Percentiles rank a stretch among this genome's conserved stretches.
Evolutionary conservation across 805 yeast species (phyloP).

Genomic region (Alloascoidea hylecoeti): DNA sequence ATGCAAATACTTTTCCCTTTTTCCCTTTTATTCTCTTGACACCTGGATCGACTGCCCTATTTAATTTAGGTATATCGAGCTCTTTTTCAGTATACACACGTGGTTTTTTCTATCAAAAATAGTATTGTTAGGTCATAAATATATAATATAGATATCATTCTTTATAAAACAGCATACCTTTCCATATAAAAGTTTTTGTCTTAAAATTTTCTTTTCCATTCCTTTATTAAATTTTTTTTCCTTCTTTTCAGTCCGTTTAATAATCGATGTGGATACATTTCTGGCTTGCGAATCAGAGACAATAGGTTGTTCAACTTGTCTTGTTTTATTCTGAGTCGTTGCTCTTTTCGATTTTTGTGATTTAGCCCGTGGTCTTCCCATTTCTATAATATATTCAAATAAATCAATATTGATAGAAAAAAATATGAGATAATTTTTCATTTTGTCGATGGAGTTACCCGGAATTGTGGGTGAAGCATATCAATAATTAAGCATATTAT

Average conservation of each 20-base stretch:
- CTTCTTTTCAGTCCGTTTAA: conserved; percentile 12
- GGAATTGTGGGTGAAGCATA: too few relatives aligned
- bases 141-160: conserved; percentile 20
- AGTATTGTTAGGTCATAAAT: conserved; percentile 40
- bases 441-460: too few relatives aligned
- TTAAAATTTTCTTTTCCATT: not conserved
- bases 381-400: too few relatives aligned
- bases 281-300: conserved; percentile 53
- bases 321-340: conserved; percentile 33
- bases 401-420: too few relatives aligned
- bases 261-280: conserved; percentile 34
- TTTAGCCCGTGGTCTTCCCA: conserved; percentile 10
- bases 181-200: conserved; percentile 1
- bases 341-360: conserved; percentile 45
- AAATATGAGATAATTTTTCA: too few relatives aligned
- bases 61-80: conserved; percentile 63
- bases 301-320: conserved; percentile 54
- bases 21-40: conserved; percentile 65
- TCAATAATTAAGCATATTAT: too few relatives aligned
- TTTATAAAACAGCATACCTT: not conserved
- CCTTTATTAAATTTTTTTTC: conserved; percentile 37
- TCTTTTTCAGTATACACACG: conserved; percentile 57
- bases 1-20: conserved; percentile 31
- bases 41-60: conserved; percentile 80
- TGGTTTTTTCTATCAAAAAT: conserved; percentile 28